Percentiles rank a stretch among this genome's conserved stretches.
These are phyloP conservation scores for Drechslerella dactyloides DNA, from an alignment of 2,329 filamentous ascomycete species.

Conservation along the genomic window DNA sequence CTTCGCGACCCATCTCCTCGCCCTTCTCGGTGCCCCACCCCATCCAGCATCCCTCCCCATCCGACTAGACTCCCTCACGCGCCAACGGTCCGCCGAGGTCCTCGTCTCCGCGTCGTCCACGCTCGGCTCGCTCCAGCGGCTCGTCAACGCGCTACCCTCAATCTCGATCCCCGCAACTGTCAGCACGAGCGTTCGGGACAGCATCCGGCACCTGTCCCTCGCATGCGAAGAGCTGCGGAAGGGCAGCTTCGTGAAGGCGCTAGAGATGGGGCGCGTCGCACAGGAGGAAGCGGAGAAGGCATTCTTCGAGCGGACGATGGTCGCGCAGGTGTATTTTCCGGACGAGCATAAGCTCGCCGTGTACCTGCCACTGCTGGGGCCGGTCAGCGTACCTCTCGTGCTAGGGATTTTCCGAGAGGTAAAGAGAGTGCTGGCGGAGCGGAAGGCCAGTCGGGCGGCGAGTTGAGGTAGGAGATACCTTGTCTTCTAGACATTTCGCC, in stretches of 20 bases:
- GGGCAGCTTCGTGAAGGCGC: slow-evolving; percentile 69
- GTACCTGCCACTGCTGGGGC: slow-evolving; percentile 87
- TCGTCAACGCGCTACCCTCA: slow-evolving; percentile 81
- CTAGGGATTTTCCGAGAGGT: slow-evolving; percentile 84
- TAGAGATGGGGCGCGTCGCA: slow-evolving; percentile 81
- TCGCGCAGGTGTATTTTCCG: slow-evolving; percentile 96
- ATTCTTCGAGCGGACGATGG: slow-evolving; percentile 99
- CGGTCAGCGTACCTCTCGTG: slow-evolving; percentile 84
- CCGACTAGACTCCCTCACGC: slow-evolving; percentile 79
- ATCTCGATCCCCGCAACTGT: slow-evolving; percentile 91
- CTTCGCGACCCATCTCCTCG: slow-evolving; percentile 87
- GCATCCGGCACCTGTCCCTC: slow-evolving; percentile 76
- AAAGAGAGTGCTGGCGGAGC: slow-evolving; percentile 66
- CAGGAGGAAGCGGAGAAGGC: slow-evolving; percentile 89
- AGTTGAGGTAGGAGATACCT: background rate
- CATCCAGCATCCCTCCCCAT: slow-evolving; percentile 79
- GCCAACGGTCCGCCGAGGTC: slow-evolving; percentile 84
- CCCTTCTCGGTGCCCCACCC: slow-evolving; percentile 82
- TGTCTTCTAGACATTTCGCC: background rate
- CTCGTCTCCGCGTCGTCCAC: slow-evolving; percentile 90
- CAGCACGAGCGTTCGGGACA: slow-evolving; percentile 80
- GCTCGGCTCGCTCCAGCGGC: slow-evolving; percentile 85
- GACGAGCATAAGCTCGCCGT: slow-evolving; percentile 98
- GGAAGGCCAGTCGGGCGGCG: slow-evolving; percentile 54
- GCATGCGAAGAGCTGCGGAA: slow-evolving; percentile 74